Percentiles rank a stretch among this genome's conserved stretches.
Evolutionary conservation across 2,329 filamentous ascomycete species (phyloP).

Genomic region (Scedosporium apiospermum): DNA sequence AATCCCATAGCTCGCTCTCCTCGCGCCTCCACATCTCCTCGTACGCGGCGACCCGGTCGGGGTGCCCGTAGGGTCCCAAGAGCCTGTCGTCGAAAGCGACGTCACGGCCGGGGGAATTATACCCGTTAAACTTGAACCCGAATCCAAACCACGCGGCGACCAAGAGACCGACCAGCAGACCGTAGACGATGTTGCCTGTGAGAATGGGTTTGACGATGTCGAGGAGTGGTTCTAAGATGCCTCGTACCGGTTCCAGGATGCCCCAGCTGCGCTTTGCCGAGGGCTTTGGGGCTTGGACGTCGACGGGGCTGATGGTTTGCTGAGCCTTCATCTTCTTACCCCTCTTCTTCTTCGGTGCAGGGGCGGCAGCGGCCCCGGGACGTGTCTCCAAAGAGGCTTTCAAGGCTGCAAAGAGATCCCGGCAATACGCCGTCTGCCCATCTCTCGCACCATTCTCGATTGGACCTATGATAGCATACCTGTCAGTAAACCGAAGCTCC

Average conservation of each 20-base stretch:
- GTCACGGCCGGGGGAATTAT: constrained; percentile 20
- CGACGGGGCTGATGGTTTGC: constrained; percentile 28
- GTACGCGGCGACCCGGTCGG: constrained; percentile 71
- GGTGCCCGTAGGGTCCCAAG: constrained; percentile 31
- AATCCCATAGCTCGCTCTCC: constrained; percentile 85
- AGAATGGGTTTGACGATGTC: constrained; percentile 63
- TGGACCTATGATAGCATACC: constrained; percentile 47
- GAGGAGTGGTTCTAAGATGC: constrained; percentile 57
- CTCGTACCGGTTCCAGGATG: constrained; percentile 66
- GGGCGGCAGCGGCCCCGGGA: constrained; percentile 36
- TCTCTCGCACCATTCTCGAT: constrained; percentile 95
- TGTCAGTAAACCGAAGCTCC: too few species aligned
- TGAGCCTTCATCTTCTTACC: constrained; percentile 40
- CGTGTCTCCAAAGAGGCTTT: constrained; percentile 64
- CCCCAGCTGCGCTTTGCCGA: constrained; percentile 56
- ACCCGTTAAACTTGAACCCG: constrained; percentile 33
- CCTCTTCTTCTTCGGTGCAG: constrained; percentile 53
- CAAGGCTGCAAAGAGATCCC: constrained; percentile 66
- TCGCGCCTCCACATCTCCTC: constrained; percentile 88
- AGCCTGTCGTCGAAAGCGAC: constrained; percentile 19
- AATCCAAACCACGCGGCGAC: constrained; percentile 67
- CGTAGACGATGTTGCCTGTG: constrained; percentile 68
- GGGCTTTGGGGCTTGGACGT: constrained; percentile 29
- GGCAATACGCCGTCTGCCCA: constrained; percentile 75
- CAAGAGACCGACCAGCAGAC: constrained; percentile 62